Evolutionary conservation across 1,284 basidiomycete genomes (phyloP), one percentile per base, ranked within the genome.

Genomic region (Boletus hoseneyae): DNA sequence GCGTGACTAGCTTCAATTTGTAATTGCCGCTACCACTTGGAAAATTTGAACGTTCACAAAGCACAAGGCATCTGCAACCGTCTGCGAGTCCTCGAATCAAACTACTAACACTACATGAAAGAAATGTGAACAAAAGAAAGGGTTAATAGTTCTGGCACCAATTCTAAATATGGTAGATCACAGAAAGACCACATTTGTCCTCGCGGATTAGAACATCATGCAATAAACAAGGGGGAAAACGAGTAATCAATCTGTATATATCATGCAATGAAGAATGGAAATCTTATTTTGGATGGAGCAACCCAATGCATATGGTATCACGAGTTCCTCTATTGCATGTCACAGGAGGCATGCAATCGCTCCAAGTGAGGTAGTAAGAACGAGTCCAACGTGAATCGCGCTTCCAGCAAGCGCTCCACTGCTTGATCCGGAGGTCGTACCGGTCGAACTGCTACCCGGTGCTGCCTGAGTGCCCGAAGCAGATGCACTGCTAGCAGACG

Each of bases 401-500:
- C 35, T 47, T 16, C 45, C 42, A n/a, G 42, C 12, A 23, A 59
- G 29, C 7, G 61, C 52, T 1, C 50, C 53, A 33, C 43, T 48
- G 21, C 45, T 48, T 13, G 62, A 53, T 34, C 51, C 50, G 44
- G 59, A 52, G 27, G 43, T 50, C 29, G 47, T 30, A 15, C 49
- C 38, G 1, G 55, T 60, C 33, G 61, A 39, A 25, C 36, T 48
- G 16, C 52, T 55, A 7, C 63, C 49, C 2, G 61, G 40, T 10
- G 51, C 49, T 19, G 48, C 49, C 11, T 53, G 39, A 13, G 62
- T 65, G 1, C 57, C 55, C 11, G 64, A 53, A 34, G 55, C 43
- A 13, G 58, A 48, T 5, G 48, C 37, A 15, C 39, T 53, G 13
- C 48, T 64, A 8, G 63, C 27, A 8, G 69, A 57, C 0, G 66